Evolutionary conservation across 257 asterid genomes (phyloP), one percentile per base, ranked within the genome.

Genomic region (Jasminum sambac): DNA sequence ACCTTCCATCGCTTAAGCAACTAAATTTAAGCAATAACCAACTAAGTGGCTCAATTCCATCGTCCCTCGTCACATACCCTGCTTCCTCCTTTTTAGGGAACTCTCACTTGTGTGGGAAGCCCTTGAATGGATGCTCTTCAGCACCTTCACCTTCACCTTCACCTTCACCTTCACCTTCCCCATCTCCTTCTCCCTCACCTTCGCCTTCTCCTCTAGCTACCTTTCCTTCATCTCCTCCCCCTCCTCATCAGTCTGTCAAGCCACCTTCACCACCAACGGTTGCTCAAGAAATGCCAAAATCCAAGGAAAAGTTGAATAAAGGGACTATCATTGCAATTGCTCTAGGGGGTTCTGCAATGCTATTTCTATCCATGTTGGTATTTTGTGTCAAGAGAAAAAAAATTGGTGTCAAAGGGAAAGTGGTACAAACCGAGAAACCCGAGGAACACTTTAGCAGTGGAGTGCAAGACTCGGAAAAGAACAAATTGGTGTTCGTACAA

Each of bases 31-130:
- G 92, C 73, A 82, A 85, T 41, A 90, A 88, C 74, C 59, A 85
- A 25, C 76, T 88, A 6, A 86, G 80, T 30, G 94, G 96, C 34
- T 84, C 92, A 8, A 77, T 90, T 74, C 96, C 96, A 19, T 72
- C 83, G 60, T 88, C 83, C 41, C 83, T 90, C 50, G 80, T 68
- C 71, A 52, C 50, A 37, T 90, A 85, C 73, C 86, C 92, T 14
- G 73, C 86, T 76, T 80, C 90, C 46, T 90, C 97, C 10, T 90
- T 88, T 61, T 41, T 66, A 12, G 94, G 97, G 25, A 90, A 90
- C 75, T 75, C 89, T 59, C 36, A 70, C 72, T 70, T 90, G 72
- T 90, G 97, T 63, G 97, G 97, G 72, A 76, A 40, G 39, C 95
- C 97, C 16, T 72, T 88, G 50, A 44, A 72, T 16, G 81, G 26